Evolutionary conservation across 2,329 filamentous ascomycete species (phyloP).

Genomic region (Alternaria incomplexa): DNA sequence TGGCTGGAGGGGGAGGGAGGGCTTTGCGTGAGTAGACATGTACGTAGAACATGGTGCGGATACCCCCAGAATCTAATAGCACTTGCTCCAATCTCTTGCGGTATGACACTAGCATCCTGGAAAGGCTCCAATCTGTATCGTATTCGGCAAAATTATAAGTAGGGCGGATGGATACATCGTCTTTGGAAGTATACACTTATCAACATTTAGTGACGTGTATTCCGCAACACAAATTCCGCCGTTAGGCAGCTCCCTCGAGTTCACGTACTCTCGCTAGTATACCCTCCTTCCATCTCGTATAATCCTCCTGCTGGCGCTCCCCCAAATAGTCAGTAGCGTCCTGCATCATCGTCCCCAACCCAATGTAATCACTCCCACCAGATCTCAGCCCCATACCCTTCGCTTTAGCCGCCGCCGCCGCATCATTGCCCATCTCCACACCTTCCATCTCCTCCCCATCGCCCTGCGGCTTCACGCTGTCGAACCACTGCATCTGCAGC

Average conservation of each 20-base stretch:
- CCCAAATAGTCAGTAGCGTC: slow-evolving; percentile 75
- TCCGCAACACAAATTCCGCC: not conserved
- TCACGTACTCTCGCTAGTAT: slow-evolving; percentile 64
- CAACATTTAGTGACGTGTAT: not conserved
- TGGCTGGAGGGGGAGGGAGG: not conserved
- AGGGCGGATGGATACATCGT: not conserved
- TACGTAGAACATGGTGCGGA: not conserved
- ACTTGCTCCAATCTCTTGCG: not conserved
- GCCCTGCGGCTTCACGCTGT: slow-evolving; percentile 56
- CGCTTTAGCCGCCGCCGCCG: slow-evolving; percentile 25
- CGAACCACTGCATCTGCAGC: slow-evolving; percentile 62
- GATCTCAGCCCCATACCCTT: slow-evolving; percentile 51
- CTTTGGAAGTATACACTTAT: not conserved
- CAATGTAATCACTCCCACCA: slow-evolving; percentile 55
- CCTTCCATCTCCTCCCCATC: slow-evolving; percentile 37
- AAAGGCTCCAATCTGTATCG: not conserved
- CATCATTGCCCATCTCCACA: slow-evolving; percentile 30
- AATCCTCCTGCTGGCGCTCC: slow-evolving; percentile 66
- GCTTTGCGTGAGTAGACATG: not conserved
- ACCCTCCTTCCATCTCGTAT: slow-evolving; percentile 67
- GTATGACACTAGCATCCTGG: not conserved
- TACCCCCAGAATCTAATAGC: not conserved
- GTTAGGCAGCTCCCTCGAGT: slow-evolving; percentile 45
- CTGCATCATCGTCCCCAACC: slow-evolving; percentile 73
- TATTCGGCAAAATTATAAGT: not conserved